phyloP scores from a whole-genome alignment of 176 grass and related monocot genomes.

The Echinochloa phyllopogon region DNA sequence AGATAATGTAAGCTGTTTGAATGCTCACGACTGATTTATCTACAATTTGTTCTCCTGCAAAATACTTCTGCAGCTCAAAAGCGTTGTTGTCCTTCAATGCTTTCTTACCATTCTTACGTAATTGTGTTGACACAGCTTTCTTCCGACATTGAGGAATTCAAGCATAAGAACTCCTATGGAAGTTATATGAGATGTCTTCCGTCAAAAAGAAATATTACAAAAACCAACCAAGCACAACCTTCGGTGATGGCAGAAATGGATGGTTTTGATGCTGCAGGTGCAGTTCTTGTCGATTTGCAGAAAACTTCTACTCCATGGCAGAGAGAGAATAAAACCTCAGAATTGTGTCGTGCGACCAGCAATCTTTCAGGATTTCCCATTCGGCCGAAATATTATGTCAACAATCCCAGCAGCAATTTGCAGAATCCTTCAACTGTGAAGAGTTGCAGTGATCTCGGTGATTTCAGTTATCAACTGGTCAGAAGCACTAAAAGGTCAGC shows the following conservation, averaged over 20 bases:
- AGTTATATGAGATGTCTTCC: neutral
- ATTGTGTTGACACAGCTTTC: constrained; percentile 17
- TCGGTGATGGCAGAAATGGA: neutral
- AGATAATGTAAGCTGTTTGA: constrained; percentile 42
- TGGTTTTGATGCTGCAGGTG: constrained; percentile 6
- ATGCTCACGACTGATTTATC: neutral
- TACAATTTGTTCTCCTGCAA: neutral
- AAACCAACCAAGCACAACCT: neutral
- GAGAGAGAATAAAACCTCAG: neutral
- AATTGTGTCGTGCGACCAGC: neutral
- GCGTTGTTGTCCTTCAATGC: neutral
- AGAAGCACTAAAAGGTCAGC: constrained; percentile 32
- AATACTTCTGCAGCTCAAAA: neutral
- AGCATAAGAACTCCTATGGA: constrained; percentile 12
- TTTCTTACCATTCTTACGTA: neutral
- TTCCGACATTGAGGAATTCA: constrained; percentile 8
- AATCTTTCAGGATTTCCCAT: neutral
- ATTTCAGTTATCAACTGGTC: constrained; percentile 41
- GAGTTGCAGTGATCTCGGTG: neutral
- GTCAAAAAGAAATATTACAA: neutral
- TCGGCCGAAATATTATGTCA: neutral
- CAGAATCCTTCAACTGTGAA: constrained; percentile 15
- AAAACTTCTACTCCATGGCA: neutral
- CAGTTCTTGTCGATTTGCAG: neutral
- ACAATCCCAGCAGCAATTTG: neutral